Base-by-base conservation (phyloP, 192 early-diverging fungal species). In the Haplosporangium gracile region DNA sequence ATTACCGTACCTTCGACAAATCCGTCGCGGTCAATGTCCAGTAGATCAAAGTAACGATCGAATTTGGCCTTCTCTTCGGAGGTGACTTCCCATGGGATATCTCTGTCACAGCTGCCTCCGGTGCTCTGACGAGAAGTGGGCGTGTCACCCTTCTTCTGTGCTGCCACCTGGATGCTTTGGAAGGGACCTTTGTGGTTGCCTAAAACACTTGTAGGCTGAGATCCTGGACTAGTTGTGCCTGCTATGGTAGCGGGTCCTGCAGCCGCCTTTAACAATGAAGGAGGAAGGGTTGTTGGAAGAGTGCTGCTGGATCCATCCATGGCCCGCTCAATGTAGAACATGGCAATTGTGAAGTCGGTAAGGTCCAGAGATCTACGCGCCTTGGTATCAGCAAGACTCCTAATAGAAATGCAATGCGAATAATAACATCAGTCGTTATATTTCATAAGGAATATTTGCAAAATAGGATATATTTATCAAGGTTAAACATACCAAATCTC, bases 281-380 rank as follows among this genome's bases (percentile, higher is more conserved):
- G 82, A 13, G 98, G 96, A n/a, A 97, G 88, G 8, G 86, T 75
- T 8, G 89, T 63, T 20, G 98, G 98, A n/a, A 97, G 89, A 38
- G 89, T 89, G 55, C 89, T 82, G 45, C 93, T 88, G 26, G 90
- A 91, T 39, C 95, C 95, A 70, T 95, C 93, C 93, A 97, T 97
- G 26, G 95, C 88, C 74, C 93, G 92, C 24, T 95, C 92, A 73
- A 99, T 94, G 76, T 96, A 95, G 81, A 93, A 92, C 97, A 99
- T 98, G 51, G 97, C 97, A 70, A 97, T 93, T 63, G 95, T 92
- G 87, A 99, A 99, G 83, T 98, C 97, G 16, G 93, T 89, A 71
- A 96, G 88, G 73, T 94, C 92, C 47, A 99, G 84, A 71, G 93
- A 92, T 63, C 96, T 95, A 29, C 93, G 88, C 1, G 88, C 76